Percentiles rank a stretch among this genome's conserved stretches.
Conservation (phyloP, 495 filamentous ascomycete genomes). For the Xylaria scruposa region DNA sequence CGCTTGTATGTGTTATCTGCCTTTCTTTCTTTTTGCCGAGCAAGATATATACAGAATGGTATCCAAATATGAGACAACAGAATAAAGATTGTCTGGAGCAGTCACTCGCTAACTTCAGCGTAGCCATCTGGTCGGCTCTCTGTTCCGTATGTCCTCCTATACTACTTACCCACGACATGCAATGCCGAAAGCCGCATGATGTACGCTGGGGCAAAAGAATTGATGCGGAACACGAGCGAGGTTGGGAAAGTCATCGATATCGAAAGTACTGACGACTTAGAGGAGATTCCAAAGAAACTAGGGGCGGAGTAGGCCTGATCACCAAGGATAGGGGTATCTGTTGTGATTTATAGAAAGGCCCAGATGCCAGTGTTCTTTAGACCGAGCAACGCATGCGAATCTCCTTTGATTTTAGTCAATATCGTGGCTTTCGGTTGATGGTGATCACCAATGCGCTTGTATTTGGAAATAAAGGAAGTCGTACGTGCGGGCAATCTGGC, state of each 20-base stretch:
- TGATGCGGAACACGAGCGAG: constrained; percentile 90
- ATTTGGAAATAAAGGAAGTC: background rate
- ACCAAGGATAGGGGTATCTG: background rate
- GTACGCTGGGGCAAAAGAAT: constrained; percentile 93
- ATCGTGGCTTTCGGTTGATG: background rate
- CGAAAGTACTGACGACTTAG: constrained; percentile 75
- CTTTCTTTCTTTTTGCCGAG: background rate
- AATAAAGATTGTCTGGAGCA: background rate
- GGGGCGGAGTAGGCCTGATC: constrained; percentile 45
- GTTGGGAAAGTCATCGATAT: constrained; percentile 83
- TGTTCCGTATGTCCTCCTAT: constrained; percentile 87
- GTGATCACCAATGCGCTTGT: background rate
- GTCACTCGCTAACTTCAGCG: constrained; percentile 18
- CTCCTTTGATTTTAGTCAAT: background rate
- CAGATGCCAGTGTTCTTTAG: background rate
- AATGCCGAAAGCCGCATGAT: constrained; percentile 86
- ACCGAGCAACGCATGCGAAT: background rate
- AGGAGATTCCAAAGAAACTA: constrained; percentile 73
- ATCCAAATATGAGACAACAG: background rate
- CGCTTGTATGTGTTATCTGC: constrained; percentile 62
- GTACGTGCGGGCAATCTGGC: background rate
- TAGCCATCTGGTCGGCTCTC: constrained; percentile 55
- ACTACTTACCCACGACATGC: constrained; percentile 89
- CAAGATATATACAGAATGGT: background rate
- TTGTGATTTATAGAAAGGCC: background rate